Conservation (phyloP, 2,329 filamentous ascomycete genomes). For the Ophiosphaerella korrae region DNA sequence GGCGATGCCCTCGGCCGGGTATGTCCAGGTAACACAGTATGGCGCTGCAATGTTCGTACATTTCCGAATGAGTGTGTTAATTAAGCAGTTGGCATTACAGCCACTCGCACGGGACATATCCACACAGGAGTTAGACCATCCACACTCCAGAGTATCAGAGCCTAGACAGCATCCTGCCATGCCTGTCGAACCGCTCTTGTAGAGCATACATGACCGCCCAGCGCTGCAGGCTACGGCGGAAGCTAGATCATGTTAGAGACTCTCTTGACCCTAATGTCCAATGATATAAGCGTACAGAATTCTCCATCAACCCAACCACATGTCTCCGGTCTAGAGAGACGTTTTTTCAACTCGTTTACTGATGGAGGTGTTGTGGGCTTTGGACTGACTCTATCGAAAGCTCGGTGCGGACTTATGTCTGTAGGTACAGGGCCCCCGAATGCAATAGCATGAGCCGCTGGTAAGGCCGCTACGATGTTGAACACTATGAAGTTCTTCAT, state of each 20-base stretch:
- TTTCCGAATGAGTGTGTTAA: slow-evolving; percentile 30
- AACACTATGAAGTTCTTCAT: slow-evolving; percentile 15
- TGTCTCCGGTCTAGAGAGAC: slow-evolving; percentile 20
- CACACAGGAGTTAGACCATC: slow-evolving; percentile 34
- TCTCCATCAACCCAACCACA: slow-evolving; percentile 33
- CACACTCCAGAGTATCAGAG: slow-evolving; percentile 26
- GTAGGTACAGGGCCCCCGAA: slow-evolving; percentile 32
- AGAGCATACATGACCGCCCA: slow-evolving; percentile 32
- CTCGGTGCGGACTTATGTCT: slow-evolving; percentile 9
- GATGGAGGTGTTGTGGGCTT: slow-evolving; percentile 32
- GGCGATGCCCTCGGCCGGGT: slow-evolving; percentile 19
- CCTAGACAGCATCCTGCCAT: slow-evolving; percentile 37
- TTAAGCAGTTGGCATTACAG: slow-evolving; percentile 22
- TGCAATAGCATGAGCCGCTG: slow-evolving; percentile 20
- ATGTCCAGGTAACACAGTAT: slow-evolving; percentile 38
- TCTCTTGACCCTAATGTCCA: neutral
- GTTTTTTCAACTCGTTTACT: slow-evolving; percentile 19
- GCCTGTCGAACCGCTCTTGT: slow-evolving; percentile 21
- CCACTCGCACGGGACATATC: slow-evolving; percentile 18
- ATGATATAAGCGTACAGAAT: slow-evolving; percentile 14
- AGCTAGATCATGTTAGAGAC: slow-evolving; percentile 9
- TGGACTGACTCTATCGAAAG: slow-evolving; percentile 16
- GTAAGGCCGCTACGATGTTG: slow-evolving; percentile 18
- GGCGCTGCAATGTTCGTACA: slow-evolving; percentile 22
- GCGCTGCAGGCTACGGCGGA: slow-evolving; percentile 18